These are phyloP conservation scores for Papiliotrema terrestris DNA, from an alignment of 1,284 basidiomycete species.

Conservation along the genomic window DNA sequence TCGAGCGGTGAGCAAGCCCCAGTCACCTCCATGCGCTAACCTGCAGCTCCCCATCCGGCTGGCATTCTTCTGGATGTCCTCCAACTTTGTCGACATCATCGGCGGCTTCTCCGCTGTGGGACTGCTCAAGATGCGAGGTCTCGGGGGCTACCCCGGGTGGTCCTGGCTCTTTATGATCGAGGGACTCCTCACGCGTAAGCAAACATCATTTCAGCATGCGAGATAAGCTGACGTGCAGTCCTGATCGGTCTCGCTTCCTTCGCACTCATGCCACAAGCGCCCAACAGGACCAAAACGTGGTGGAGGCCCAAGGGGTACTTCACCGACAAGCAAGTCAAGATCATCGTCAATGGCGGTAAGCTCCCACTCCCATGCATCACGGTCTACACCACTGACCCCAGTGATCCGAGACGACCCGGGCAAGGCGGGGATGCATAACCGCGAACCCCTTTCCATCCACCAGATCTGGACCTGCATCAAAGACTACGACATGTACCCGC, in stretches of 20 bases:
- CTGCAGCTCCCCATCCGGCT: constrained; percentile 65
- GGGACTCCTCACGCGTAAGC: constrained; percentile 14
- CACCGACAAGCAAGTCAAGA: constrained; percentile 48
- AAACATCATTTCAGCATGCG: too few relatives aligned
- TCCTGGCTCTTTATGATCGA: constrained; percentile 38
- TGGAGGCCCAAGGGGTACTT: constrained; percentile 65
- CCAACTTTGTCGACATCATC: constrained; percentile 29
- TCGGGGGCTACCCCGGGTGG: constrained; percentile 56
- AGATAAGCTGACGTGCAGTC: constrained; percentile 1
- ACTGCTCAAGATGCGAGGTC: constrained; percentile 60
- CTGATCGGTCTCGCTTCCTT: constrained; percentile 58
- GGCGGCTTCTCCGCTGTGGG: constrained; percentile 58
- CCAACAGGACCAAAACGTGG: constrained; percentile 65
- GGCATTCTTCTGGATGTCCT: constrained; percentile 61
- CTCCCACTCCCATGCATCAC: constrained; percentile 2
- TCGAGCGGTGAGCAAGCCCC: not conserved
- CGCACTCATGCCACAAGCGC: constrained; percentile 65
- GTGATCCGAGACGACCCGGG: constrained; percentile 29
- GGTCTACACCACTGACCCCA: not conserved
- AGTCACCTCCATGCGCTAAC: constrained; percentile 35
- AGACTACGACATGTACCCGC: constrained; percentile 56
- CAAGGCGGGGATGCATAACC: constrained; percentile 63
- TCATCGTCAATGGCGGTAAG: constrained; percentile 29
- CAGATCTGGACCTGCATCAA: constrained; percentile 58
- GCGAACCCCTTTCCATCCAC: constrained; percentile 60